Base-by-base conservation (phyloP, 495 filamentous ascomycete species). In the Beverwykella pulmonaria region DNA sequence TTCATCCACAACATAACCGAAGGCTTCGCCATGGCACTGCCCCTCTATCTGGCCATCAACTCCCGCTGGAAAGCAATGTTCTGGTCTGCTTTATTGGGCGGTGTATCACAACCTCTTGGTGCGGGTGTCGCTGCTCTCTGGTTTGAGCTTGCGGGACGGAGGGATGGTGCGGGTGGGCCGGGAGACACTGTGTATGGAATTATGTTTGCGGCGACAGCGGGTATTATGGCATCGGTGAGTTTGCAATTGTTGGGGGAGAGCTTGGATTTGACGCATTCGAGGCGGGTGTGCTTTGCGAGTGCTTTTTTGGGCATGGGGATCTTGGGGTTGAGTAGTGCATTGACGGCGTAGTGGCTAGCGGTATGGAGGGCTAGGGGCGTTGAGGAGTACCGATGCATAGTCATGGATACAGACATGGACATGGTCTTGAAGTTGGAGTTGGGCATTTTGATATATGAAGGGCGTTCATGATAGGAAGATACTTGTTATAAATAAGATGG, bases 1-100 rank as follows among this genome's bases (percentile, higher is more conserved):
- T 97, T 94, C 73, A 93, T 98, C 65, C 94, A 98, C 80, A 98
- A 98, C 77, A 96, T 98, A 65, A 89, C 92, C 50, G 94, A 98
- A 78, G 94, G 94, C 19, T 98, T 98, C 74, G 90, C 91, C 65
- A 89, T 98, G 84, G 91, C 92, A 0, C 79, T 98, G 1, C 94
- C 94, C 0, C 80, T 98, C 0, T 98, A 92, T 75, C 87, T 98
- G 52, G 94, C 94, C 1, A 81, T 97, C 12, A 80, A 86, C 48
- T 91, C 84, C 50, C 87, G 92, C 34, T 76, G 80, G 63, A 87
- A 87, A 72, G 92, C 94, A 19, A 92, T 98, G 76, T 78, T 90
- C 57, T 95, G 92, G 89, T 87, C 90, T 14, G 87, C 86, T 20
- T 73, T 97, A 0, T 79, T 98, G 0, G 94, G 94, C 15, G 95